These are phyloP conservation scores for Dioszegia aurantiaca DNA, from an alignment of 768 basidiomycete genomes.

Conservation along the genomic window DNA sequence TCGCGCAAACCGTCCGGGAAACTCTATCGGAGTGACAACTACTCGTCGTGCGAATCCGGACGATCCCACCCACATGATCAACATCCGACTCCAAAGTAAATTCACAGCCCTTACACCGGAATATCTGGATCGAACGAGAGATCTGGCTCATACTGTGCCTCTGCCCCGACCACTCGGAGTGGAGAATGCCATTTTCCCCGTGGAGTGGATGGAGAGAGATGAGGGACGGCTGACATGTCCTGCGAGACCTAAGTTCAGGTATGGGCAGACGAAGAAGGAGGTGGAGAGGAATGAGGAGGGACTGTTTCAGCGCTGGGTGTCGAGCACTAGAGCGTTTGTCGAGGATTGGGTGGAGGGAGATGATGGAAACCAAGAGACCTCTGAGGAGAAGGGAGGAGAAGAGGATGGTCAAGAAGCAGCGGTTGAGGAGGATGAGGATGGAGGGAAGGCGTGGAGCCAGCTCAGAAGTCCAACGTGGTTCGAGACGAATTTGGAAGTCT, in stretches of 20 bases:
- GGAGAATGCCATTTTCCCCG: conserved; percentile 19
- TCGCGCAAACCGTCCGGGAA: not conserved
- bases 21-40: not conserved
- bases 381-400: conserved; percentile 63
- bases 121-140: conserved; percentile 41
- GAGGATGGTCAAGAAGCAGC: not conserved
- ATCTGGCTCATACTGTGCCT: conserved; percentile 34
- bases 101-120: conserved; percentile 40
- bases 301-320: conserved; percentile 73
- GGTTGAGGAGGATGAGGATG: conserved; percentile 66
- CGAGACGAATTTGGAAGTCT: conserved; percentile 95
- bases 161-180: conserved; percentile 41
- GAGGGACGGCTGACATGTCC: conserved; percentile 57
- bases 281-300: conserved; percentile 89
- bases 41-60: conserved; percentile 14
- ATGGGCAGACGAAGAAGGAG: conserved; percentile 79
- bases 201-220: conserved; percentile 31
- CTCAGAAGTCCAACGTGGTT: conserved; percentile 78
- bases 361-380: conserved; percentile 59
- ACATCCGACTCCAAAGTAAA: conserved; percentile 26
- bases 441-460: conserved; percentile 54
- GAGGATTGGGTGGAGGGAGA: conserved; percentile 55
- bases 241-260: conserved; percentile 78
- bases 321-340: conserved; percentile 62
- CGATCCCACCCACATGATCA: not conserved